Conservation (phyloP, 208 protist species). For the Crithidia thermophila region DNA sequence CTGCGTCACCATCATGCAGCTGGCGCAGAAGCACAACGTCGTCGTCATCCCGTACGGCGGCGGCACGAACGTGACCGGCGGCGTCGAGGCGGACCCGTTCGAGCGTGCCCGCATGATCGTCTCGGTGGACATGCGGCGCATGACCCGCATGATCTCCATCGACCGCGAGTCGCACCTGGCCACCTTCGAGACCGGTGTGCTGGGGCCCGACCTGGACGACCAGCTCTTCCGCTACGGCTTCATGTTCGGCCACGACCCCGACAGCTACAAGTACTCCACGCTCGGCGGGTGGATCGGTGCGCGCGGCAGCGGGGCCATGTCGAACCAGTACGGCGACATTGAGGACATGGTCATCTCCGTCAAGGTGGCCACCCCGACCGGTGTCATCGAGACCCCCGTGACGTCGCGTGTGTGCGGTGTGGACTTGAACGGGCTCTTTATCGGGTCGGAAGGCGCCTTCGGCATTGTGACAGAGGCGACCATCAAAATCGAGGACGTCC, state of each 20-base stretch:
- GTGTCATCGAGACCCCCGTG: conserved; percentile 84
- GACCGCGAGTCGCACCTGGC: conserved; percentile 88
- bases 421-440: conserved; percentile 91
- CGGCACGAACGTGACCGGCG: conserved; percentile 94
- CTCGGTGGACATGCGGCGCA: conserved; percentile 93
- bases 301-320: conserved; percentile 95
- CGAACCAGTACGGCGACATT: conserved; percentile 96
- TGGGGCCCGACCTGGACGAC: conserved; percentile 91
- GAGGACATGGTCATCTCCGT: conserved; percentile 93
- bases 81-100: conserved; percentile 87
- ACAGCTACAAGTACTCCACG: conserved; percentile 94
- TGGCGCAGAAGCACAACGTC: conserved; percentile 92
- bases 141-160: conserved; percentile 88
- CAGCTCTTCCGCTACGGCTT: conserved; percentile 88
- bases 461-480: conserved; percentile 94
- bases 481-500: conserved; percentile 89
- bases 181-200: conserved; percentile 90
- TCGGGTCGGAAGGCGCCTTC: conserved; percentile 93
- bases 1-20: conserved; percentile 81
- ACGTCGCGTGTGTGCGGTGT: conserved; percentile 85
- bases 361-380: conserved; percentile 92
- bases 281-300: conserved; percentile 96
- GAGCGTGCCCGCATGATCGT: conserved; percentile 90
- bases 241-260: conserved; percentile 94
- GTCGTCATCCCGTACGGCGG: conserved; percentile 94